phyloP scores from a whole-genome alignment of 1,139 yeast species.

The Yamadazyma siamensis region DNA sequence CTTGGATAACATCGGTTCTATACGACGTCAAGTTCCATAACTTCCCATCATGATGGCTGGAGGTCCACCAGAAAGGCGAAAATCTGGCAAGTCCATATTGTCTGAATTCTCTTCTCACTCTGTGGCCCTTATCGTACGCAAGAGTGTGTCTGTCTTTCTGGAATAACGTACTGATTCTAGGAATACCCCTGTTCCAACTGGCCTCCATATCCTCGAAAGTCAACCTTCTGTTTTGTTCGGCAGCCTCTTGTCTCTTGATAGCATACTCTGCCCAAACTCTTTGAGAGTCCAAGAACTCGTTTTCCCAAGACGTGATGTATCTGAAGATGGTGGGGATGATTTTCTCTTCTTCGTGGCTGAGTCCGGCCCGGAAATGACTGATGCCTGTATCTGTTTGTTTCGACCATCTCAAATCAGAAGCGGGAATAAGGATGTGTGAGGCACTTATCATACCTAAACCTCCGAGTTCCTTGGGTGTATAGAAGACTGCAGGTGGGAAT shows the following conservation, averaged over 20 bases:
- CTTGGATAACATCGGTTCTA: slow-evolving; percentile 94
- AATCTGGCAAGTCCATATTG: slow-evolving; percentile 67
- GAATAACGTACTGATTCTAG: slow-evolving; percentile 90
- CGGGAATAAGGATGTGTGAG: slow-evolving; percentile 90
- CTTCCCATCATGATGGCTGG: slow-evolving; percentile 89
- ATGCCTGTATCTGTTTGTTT: slow-evolving; percentile 93
- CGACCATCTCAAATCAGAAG: slow-evolving; percentile 89
- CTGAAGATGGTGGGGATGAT: slow-evolving; percentile 91
- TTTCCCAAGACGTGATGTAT: slow-evolving; percentile 94
- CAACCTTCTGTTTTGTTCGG: slow-evolving; percentile 78
- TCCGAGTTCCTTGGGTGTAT: slow-evolving; percentile 95
- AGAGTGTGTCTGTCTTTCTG: slow-evolving; percentile 94
- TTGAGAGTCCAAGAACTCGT: slow-evolving; percentile 90
- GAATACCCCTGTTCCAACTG: slow-evolving; percentile 95
- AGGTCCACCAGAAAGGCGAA: slow-evolving; percentile 98
- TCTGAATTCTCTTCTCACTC: slow-evolving; percentile 76
- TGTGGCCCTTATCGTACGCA: slow-evolving; percentile 93
- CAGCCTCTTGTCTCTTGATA: slow-evolving; percentile 82
- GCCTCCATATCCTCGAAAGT: slow-evolving; percentile 93
- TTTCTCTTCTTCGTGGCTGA: slow-evolving; percentile 77
- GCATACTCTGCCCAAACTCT: slow-evolving; percentile 98
- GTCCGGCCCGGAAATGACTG: slow-evolving; percentile 91
- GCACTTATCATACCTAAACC: slow-evolving; percentile 98
- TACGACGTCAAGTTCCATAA: slow-evolving; percentile 93
- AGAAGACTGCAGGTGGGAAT: slow-evolving; percentile 98